These are phyloP conservation scores for Diphasiastrum complanatum DNA, from an alignment of 83 land plant genomes.

Conservation along the genomic window DNA sequence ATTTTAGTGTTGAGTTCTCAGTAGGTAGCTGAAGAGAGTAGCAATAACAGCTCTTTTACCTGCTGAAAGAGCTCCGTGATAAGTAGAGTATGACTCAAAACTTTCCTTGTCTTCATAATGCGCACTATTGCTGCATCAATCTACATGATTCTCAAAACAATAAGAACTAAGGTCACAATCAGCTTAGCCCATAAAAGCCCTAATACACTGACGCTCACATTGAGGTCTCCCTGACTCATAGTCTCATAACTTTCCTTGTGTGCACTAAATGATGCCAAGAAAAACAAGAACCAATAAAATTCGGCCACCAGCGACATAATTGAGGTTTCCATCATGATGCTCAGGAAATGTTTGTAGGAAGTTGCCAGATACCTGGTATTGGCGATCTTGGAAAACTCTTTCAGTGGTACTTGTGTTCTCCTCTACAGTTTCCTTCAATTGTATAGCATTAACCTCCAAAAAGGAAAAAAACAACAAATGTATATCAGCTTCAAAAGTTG, in stretches of 20 bases:
- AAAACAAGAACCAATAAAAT: too few relatives aligned
- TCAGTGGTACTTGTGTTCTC: constrained; percentile 99
- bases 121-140: constrained; percentile 99
- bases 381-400: constrained; percentile 99
- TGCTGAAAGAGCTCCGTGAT: constrained; percentile 99
- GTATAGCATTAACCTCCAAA: constrained; percentile 89
- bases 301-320: too few relatives aligned
- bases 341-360: not conserved
- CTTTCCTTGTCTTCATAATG: constrained; percentile 98
- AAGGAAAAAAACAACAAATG: not conserved
- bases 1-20: not conserved
- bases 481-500: too few relatives aligned
- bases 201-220: too few relatives aligned
- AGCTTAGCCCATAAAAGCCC: too few relatives aligned
- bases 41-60: constrained; percentile 34
- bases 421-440: constrained; percentile 97
- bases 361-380: constrained; percentile 84
- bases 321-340: not conserved
- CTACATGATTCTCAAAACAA: too few relatives aligned
- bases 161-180: too few relatives aligned
- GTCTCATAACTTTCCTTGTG: too few relatives aligned
- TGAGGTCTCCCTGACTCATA: too few relatives aligned
- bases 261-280: too few relatives aligned
- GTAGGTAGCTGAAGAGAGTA: not conserved
- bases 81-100: constrained; percentile 92